Evolutionary conservation across 1,284 basidiomycete species (phyloP), one percentile per base, ranked within the genome.

Genomic region (Ganoderma sinense): DNA sequence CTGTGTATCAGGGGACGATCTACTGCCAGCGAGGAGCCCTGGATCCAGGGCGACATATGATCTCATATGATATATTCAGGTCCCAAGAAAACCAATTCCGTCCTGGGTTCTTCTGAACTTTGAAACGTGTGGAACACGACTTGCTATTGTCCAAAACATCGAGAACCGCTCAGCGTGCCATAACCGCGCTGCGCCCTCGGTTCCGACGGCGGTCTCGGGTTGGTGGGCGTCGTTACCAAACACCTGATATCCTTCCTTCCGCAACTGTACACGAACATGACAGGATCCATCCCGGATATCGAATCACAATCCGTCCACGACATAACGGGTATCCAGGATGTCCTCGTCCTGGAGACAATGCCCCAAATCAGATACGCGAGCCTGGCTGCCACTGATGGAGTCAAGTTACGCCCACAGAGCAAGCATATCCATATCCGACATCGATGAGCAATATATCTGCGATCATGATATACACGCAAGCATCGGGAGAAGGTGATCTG

Each of bases 351-450:
- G 53, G 26, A 59, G 20, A 59, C 33, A 16, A 4, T 5, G 18
- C 55, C 29, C 16, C 6, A 36, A 33, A 26, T 55, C 56, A n/a
- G 33, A 31, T 59, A n/a, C 33, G 33, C 56, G n/a, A 18, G 7
- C 18, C 55, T 31, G 31, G 16, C 55, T 36, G 33, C 33, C 33
- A 36, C 4, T 4, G 4, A 36, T 33, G 20, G 18, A 39, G 18
- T 33, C 43, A n/a, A n/a, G n/a, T 8, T 64, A 36, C 62, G 36
- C 62, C 62, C 62, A 64, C 62, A 64, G 14, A 64, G 31, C 62
- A 48, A 53, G 62, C 48, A 36, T 53, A 55, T 55, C 62, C 48
- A 36, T 53, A 55, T 55, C 62, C 51, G 36, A 36, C 20, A 45
- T 20, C 43, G 29, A 33, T 56, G 29, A 4, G 18, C 31, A 29